phyloP scores from a whole-genome alignment of 2,329 filamentous ascomycete genomes.

The Epichloe bromicola region DNA sequence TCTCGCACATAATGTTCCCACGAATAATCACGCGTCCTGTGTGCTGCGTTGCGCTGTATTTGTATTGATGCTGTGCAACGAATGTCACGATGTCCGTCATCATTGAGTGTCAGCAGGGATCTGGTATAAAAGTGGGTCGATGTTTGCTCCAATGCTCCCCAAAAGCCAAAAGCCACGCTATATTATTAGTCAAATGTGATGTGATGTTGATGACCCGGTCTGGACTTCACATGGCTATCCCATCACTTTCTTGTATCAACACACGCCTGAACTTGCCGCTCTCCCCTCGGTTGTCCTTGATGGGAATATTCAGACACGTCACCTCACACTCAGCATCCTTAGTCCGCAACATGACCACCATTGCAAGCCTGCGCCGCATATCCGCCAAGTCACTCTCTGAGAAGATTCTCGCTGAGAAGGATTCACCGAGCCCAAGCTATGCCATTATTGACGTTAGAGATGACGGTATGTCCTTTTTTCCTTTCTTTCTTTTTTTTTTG shows the following conservation, averaged over 20 bases:
- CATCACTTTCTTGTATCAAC: not conserved
- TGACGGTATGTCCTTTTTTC: constrained; percentile 38
- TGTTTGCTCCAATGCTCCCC: not conserved
- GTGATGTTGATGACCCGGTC: not conserved
- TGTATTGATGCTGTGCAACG: too few species aligned
- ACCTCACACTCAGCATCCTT: not conserved
- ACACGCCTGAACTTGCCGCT: not conserved
- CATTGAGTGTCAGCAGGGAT: too few species aligned
- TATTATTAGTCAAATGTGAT: not conserved
- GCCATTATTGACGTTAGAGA: constrained; percentile 86
- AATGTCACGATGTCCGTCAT: too few species aligned
- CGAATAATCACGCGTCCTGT: not conserved
- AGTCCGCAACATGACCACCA: constrained; percentile 31
- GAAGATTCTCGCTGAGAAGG: constrained; percentile 41
- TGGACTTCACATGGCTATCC: not conserved
- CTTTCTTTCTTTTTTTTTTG: not conserved
- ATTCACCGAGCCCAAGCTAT: constrained; percentile 32
- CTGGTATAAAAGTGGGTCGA: not conserved
- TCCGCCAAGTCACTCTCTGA: constrained; percentile 54
- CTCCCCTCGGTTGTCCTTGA: not conserved
- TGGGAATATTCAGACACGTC: not conserved
- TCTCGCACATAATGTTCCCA: not conserved
- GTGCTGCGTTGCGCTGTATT: not conserved
- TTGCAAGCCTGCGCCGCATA: constrained; percentile 54
- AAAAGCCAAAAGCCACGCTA: not conserved